These are phyloP conservation scores for Xanthoconium purpureum DNA, from an alignment of 768 basidiomycete species.

Conservation along the genomic window DNA sequence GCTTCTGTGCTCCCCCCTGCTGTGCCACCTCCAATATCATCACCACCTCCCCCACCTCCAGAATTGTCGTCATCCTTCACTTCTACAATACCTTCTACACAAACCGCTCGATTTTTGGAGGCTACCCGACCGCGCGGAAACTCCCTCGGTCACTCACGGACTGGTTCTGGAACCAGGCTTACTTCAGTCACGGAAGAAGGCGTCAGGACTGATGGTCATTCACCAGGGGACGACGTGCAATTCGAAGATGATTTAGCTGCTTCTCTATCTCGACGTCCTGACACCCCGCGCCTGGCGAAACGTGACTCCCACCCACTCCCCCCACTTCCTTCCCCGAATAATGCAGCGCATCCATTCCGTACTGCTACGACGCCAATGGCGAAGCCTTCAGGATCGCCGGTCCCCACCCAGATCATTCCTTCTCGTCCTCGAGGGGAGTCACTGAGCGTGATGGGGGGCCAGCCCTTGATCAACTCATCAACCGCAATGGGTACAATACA, in stretches of 20 bases:
- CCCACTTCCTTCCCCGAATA: slow-evolving; percentile 54
- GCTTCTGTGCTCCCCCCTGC: slow-evolving; percentile 62
- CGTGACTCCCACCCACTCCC: slow-evolving; percentile 66
- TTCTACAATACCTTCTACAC: slow-evolving; percentile 31
- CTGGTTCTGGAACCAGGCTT: slow-evolving; percentile 55
- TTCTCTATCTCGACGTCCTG: slow-evolving; percentile 34
- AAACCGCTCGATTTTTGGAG: slow-evolving; percentile 34
- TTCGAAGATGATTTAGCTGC: slow-evolving; percentile 32
- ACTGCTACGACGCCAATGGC: slow-evolving; percentile 20
- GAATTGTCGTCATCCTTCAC: slow-evolving; percentile 26
- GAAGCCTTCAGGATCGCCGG: slow-evolving; percentile 49
- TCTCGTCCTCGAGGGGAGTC: slow-evolving; percentile 56
- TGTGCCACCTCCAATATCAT: slow-evolving; percentile 59
- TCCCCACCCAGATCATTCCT: slow-evolving; percentile 37
- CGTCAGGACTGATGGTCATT: slow-evolving; percentile 36
- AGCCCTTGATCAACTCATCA: slow-evolving; percentile 56
- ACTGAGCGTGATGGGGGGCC: slow-evolving; percentile 37
- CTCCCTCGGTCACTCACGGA: slow-evolving; percentile 51
- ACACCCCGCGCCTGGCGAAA: slow-evolving; percentile 42
- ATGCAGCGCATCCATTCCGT: slow-evolving; percentile 28
- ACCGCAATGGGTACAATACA: slow-evolving; percentile 63
- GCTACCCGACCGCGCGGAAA: slow-evolving; percentile 44
- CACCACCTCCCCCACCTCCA: slow-evolving; percentile 59
- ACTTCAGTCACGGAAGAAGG: slow-evolving; percentile 63
- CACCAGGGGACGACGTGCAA: slow-evolving; percentile 24